Percentiles rank a stretch among this genome's conserved stretches.
Evolutionary conservation across 345 rosid genomes (phyloP).

Genomic region (Eucalyptus regnans): DNA sequence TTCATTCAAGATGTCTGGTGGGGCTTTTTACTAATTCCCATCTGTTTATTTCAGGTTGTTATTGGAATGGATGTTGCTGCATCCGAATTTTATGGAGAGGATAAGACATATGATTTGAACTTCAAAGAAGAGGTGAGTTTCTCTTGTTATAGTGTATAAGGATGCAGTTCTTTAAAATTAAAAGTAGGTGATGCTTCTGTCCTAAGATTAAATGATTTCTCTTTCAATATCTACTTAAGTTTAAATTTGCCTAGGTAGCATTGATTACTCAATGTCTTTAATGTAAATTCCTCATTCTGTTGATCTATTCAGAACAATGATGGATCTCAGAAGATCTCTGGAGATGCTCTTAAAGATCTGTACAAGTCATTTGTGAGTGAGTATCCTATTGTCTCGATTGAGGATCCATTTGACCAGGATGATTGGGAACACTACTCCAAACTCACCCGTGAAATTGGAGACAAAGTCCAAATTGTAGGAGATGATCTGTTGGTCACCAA

Average conservation of each 20-base stretch:
- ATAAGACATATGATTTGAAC: conserved; percentile 50
- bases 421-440: conserved; percentile 57
- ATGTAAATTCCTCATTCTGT: neutral
- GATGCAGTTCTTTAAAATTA: neutral
- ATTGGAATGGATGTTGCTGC: conserved; percentile 79
- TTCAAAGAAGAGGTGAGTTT: conserved; percentile 44
- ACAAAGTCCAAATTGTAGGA: conserved; percentile 56
- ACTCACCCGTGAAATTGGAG: conserved; percentile 46
- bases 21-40: neutral
- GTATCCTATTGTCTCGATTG: conserved; percentile 57
- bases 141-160: neutral
- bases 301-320: conserved; percentile 37
- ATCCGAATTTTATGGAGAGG: conserved; percentile 47
- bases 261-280: neutral
- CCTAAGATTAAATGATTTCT: neutral
- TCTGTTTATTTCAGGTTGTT: conserved; percentile 30
- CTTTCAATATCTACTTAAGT: neutral
- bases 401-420: conserved; percentile 73
- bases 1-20: neutral
- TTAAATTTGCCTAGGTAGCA: neutral
- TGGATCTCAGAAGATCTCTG: conserved; percentile 50
- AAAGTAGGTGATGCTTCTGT: neutral
- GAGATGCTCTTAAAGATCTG: conserved; percentile 49
- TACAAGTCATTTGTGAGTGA: conserved; percentile 46
- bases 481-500: conserved; percentile 68